Conservation (phyloP, 805 yeast genomes). For the Wilhelminamyces savonicus region DNA sequence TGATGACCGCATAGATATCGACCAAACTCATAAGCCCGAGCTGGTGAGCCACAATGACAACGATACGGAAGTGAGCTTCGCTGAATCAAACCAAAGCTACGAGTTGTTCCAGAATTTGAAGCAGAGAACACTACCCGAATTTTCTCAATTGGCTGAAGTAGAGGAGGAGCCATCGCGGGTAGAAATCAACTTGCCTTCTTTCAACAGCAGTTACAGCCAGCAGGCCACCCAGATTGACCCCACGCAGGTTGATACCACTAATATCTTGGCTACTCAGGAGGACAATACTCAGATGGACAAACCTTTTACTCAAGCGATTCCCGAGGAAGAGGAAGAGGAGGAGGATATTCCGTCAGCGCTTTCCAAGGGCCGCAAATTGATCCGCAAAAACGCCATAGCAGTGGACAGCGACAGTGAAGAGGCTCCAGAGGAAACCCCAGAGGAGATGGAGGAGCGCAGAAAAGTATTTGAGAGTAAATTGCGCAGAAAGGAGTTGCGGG, state of each 20-base stretch:
- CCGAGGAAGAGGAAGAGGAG: conserved; percentile 9
- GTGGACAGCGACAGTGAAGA: conserved; percentile 5
- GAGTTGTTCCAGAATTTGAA: conserved; percentile 23
- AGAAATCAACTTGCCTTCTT: conserved; percentile 13
- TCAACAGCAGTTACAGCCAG: conserved; percentile 11
- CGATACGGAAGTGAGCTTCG: background rate
- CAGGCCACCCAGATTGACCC: conserved; percentile 3
- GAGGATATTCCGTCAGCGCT: conserved; percentile 22
- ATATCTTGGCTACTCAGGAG: conserved; percentile 11
- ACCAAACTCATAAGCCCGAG: no score
- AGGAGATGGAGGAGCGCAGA: conserved; percentile 19
- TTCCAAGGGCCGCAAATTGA: conserved; percentile 14
- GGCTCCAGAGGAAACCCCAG: no score
- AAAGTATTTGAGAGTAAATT: conserved; percentile 34
- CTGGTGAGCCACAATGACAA: no score
- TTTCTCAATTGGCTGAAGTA: conserved; percentile 5
- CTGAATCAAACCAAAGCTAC: conserved; percentile 1
- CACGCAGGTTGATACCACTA: conserved; percentile 8
- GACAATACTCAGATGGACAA: conserved; percentile 3
- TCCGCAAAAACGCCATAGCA: conserved; percentile 9
- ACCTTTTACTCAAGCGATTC: conserved; percentile 2
- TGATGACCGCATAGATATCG: no score
- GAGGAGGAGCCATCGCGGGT: conserved; percentile 3
- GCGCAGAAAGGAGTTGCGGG: conserved; percentile 26
- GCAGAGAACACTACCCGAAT: conserved; percentile 11